phyloP scores from a whole-genome alignment of 805 yeast species.

The Naumovozyma dairenensis region DNA sequence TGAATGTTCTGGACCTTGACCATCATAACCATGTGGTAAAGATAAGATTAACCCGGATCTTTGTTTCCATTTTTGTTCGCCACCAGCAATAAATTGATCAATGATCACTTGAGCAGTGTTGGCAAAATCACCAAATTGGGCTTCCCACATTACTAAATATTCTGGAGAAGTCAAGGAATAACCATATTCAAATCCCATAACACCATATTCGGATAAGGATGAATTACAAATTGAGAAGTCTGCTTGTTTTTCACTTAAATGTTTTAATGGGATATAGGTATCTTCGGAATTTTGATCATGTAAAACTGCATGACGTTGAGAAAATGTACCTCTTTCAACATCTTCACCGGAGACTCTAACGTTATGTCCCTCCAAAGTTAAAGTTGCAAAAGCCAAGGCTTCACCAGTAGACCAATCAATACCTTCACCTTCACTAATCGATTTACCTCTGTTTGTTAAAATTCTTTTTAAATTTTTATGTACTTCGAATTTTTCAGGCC shows the following conservation, averaged over 20 bases:
- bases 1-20: slow-evolving; percentile 99
- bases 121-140: slow-evolving; percentile 99
- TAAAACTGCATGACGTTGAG: slow-evolving; percentile 97
- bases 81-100: slow-evolving; percentile 94
- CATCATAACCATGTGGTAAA: slow-evolving; percentile 98
- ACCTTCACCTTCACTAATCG: slow-evolving; percentile 81
- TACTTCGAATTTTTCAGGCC: slow-evolving; percentile 80
- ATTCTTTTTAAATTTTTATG: slow-evolving; percentile 96
- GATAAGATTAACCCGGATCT: slow-evolving; percentile 93
- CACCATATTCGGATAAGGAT: slow-evolving; percentile 96
- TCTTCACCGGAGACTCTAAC: slow-evolving; percentile 98
- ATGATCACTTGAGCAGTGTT: slow-evolving; percentile 97
- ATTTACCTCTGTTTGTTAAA: slow-evolving; percentile 74
- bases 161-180: slow-evolving; percentile 96
- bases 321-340: slow-evolving; percentile 99
- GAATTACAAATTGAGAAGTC: slow-evolving; percentile 86
- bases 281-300: slow-evolving; percentile 88
- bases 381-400: slow-evolving; percentile 93
- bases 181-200: slow-evolving; percentile 98
- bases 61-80: slow-evolving; percentile 98
- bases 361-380: slow-evolving; percentile 86
- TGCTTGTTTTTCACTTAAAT: slow-evolving; percentile 72
- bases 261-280: slow-evolving; percentile 76
- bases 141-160: slow-evolving; percentile 97
- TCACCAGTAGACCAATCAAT: slow-evolving; percentile 99